A percentile compares a stretch with the other conserved stretches of the same genome.
These are phyloP conservation scores for Voacanga thouarsii DNA, from an alignment of 257 asterid species.

Conservation along the genomic window DNA sequence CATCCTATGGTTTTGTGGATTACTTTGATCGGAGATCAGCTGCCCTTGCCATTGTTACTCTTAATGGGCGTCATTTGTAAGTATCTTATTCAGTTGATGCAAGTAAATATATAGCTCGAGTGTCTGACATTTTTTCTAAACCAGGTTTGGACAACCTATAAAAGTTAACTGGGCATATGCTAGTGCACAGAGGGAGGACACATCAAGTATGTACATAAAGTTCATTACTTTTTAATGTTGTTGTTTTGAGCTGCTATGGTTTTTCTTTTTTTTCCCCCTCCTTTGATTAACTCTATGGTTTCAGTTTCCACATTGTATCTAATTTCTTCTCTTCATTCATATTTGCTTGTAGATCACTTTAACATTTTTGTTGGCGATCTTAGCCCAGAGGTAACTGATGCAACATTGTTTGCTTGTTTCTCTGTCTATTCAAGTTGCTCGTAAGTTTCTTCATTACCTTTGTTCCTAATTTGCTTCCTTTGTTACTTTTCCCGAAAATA, in stretches of 20 bases:
- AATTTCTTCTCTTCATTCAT: not conserved
- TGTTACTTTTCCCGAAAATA: not conserved
- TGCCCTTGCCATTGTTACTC: conserved; percentile 64
- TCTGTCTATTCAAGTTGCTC: conserved; percentile 67
- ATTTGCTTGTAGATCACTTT: conserved; percentile 53
- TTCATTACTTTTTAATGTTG: not conserved
- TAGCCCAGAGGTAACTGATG: conserved; percentile 92
- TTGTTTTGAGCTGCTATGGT: not conserved
- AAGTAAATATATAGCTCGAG: conserved; percentile 5
- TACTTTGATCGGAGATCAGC: conserved; percentile 80
- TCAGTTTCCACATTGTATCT: not conserved
- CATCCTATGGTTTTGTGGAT: conserved; percentile 89
- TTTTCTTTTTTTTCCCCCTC: too few species aligned
- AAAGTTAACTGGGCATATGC: conserved; percentile 95
- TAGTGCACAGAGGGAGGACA: conserved; percentile 81
- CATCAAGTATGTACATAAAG: conserved; percentile 46
- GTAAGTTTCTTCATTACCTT: conserved; percentile 35
- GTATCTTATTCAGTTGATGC: conserved; percentile 26
- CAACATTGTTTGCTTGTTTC: conserved; percentile 69
- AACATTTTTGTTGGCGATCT: conserved; percentile 90
- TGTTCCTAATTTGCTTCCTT: not conserved
- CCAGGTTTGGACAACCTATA: conserved; percentile 84
- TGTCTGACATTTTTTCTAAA: conserved; percentile 26
- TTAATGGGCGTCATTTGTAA: conserved; percentile 80
- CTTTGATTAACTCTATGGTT: not conserved